Percentiles rank a stretch among this genome's conserved stretches.
These are phyloP conservation scores for Ogataea zsoltii DNA, from an alignment of 805 yeast species.

Conservation along the genomic window DNA sequence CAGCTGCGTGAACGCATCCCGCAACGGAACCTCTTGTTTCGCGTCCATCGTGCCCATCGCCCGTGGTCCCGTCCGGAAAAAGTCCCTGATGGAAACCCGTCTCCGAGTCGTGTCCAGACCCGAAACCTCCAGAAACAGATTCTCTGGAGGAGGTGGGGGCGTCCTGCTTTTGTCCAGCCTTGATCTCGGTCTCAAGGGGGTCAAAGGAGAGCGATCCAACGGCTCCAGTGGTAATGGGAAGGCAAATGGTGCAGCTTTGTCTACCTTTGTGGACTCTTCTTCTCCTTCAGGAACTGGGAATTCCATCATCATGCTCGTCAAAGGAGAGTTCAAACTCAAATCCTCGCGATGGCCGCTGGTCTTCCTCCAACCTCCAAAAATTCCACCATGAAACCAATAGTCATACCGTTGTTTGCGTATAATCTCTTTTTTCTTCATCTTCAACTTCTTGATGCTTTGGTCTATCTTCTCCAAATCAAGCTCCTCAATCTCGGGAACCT, in stretches of 20 bases:
- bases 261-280: neutral
- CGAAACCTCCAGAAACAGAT: slow-evolving; percentile 4
- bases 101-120: slow-evolving; percentile 5
- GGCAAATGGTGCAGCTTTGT: neutral
- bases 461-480: slow-evolving; percentile 15
- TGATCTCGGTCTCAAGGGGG: neutral
- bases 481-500: slow-evolving; percentile 8
- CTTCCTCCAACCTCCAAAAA: slow-evolving; percentile 11
- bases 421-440: slow-evolving; percentile 16
- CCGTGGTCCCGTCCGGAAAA: slow-evolving; percentile 2
- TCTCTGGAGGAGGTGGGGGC: neutral
- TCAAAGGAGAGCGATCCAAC: neutral
- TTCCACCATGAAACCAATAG: slow-evolving; percentile 15
- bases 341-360: slow-evolving; percentile 3
- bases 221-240: neutral
- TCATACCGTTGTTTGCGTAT: slow-evolving; percentile 15
- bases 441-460: slow-evolving; percentile 13
- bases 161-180: neutral
- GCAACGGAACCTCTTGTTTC: neutral
- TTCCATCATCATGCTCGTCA: slow-evolving; percentile 7
- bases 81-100: slow-evolving; percentile 11
- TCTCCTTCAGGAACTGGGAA: slow-evolving; percentile 2
- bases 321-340: slow-evolving; percentile 4
- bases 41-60: neutral
- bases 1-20: slow-evolving; percentile 1